Conservation (phyloP, 2,329 filamentous ascomycete genomes). For the Rutstroemia sp. region DNA sequence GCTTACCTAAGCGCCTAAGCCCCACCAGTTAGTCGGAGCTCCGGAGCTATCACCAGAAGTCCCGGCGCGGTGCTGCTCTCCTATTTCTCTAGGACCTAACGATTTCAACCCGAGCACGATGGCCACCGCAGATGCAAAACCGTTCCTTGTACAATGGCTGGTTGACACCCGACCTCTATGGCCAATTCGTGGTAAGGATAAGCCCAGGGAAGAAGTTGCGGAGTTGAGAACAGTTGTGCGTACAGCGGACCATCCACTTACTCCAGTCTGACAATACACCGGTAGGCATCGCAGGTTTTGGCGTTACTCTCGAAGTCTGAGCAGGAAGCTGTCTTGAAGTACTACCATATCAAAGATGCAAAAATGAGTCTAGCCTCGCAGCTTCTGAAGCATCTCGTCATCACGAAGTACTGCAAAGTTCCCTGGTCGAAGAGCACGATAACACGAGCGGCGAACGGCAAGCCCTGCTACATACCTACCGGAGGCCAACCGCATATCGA, state of each 20-base stretch:
- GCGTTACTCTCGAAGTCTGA: slow-evolving; percentile 47
- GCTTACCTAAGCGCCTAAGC: too few relatives aligned
- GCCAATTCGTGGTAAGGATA: slow-evolving; percentile 36
- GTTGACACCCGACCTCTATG: slow-evolving; percentile 54
- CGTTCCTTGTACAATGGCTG: slow-evolving; percentile 49
- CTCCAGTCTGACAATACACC: slow-evolving; percentile 1
- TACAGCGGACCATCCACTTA: neutral
- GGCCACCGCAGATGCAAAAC: neutral
- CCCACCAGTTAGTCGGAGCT: too few relatives aligned
- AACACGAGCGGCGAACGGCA: slow-evolving; percentile 42
- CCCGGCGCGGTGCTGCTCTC: too few relatives aligned
- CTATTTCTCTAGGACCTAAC: too few relatives aligned
- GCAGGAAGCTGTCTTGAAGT: slow-evolving; percentile 48
- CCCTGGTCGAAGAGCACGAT: slow-evolving; percentile 54
- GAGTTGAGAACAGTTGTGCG: slow-evolving; percentile 24
- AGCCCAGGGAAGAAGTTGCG: slow-evolving; percentile 31
- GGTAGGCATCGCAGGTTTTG: slow-evolving; percentile 47
- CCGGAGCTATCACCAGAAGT: too few relatives aligned
- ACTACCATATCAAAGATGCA: slow-evolving; percentile 62
- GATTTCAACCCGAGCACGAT: neutral
- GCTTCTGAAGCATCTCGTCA: slow-evolving; percentile 65
- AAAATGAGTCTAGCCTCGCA: slow-evolving; percentile 67
- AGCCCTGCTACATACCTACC: slow-evolving; percentile 35
- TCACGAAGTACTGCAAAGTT: slow-evolving; percentile 49
- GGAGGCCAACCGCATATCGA: slow-evolving; percentile 30